These are phyloP conservation scores for Boletus rubropictus DNA, from an alignment of 768 basidiomycete genomes.

Conservation along the genomic window DNA sequence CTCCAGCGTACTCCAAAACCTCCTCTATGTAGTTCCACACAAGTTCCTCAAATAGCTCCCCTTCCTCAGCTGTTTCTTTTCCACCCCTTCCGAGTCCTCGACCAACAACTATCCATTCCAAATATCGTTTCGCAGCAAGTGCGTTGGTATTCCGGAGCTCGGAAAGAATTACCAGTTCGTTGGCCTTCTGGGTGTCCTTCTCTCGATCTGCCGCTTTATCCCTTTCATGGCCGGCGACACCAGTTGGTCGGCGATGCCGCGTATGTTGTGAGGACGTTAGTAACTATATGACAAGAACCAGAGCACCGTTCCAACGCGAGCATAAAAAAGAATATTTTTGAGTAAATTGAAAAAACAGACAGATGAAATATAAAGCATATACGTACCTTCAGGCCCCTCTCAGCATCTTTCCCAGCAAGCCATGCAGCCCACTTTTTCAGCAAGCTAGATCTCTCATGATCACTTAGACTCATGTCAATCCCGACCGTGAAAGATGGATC, in stretches of 20 bases:
- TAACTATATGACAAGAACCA: slow-evolving; percentile 8
- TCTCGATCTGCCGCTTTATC: slow-evolving; percentile 24
- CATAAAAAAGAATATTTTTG: not conserved
- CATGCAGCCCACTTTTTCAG: slow-evolving; percentile 77
- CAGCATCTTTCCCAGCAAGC: slow-evolving; percentile 64
- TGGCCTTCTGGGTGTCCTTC: slow-evolving; percentile 17
- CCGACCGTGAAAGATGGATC: slow-evolving; percentile 4
- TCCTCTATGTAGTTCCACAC: slow-evolving; percentile 51
- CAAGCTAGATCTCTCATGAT: slow-evolving; percentile 46
- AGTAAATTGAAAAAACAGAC: not conserved
- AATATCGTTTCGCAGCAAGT: slow-evolving; percentile 58
- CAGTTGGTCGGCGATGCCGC: slow-evolving; percentile 20
- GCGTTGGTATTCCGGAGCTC: slow-evolving; percentile 21
- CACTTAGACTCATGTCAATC: slow-evolving; percentile 5
- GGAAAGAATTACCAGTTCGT: slow-evolving; percentile 26
- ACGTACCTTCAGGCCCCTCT: slow-evolving; percentile 64
- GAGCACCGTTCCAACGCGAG: not conserved
- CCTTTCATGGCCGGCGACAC: slow-evolving; percentile 14
- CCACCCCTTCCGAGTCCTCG: slow-evolving; percentile 37
- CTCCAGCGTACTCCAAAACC: slow-evolving; percentile 40
- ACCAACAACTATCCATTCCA: slow-evolving; percentile 77
- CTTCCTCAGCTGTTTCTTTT: slow-evolving; percentile 18
- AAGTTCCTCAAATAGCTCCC: slow-evolving; percentile 59
- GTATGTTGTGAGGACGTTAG: slow-evolving; percentile 18
- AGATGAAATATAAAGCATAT: not conserved